Conservation (phyloP, 345 rosid genomes). For the Conringia planisiliqua region DNA sequence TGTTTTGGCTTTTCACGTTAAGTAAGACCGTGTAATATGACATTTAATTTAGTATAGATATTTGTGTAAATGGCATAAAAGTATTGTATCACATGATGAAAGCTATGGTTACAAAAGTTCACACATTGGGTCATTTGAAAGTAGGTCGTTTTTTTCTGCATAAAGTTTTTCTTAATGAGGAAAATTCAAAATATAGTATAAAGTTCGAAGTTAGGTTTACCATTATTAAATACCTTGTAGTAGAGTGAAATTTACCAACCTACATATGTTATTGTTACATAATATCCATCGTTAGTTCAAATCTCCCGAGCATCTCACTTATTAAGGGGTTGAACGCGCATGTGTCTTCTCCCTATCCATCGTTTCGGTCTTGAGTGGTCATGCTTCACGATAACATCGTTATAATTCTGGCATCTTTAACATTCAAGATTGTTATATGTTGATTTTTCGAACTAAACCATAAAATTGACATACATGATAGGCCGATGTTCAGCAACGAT, state of each 20-base stretch:
- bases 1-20: conserved; percentile 21
- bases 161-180: conserved; percentile 5
- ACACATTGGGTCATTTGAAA: conserved; percentile 15
- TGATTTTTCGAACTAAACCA: conserved; percentile 11
- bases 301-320: background rate
- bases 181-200: background rate
- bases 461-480: background rate
- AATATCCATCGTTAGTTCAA: background rate
- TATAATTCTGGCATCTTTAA: conserved; percentile 6
- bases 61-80: conserved; percentile 4
- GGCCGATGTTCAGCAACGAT: background rate
- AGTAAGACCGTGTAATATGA: conserved; percentile 15
- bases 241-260: conserved; percentile 28
- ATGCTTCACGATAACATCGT: background rate
- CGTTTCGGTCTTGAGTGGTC: background rate
- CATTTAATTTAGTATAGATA: conserved; percentile 8
- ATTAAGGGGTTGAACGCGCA: background rate
- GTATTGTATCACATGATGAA: conserved; percentile 28
- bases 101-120: conserved; percentile 25
- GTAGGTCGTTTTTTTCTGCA: conserved; percentile 27
- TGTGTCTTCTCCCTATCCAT: background rate
- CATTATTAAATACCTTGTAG: conserved; percentile 7
- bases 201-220: conserved; percentile 34
- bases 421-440: conserved; percentile 5
- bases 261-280: background rate